Base-by-base conservation (phyloP, 2,329 filamentous ascomycete species). In the Aspergillus hiratsukae region DNA sequence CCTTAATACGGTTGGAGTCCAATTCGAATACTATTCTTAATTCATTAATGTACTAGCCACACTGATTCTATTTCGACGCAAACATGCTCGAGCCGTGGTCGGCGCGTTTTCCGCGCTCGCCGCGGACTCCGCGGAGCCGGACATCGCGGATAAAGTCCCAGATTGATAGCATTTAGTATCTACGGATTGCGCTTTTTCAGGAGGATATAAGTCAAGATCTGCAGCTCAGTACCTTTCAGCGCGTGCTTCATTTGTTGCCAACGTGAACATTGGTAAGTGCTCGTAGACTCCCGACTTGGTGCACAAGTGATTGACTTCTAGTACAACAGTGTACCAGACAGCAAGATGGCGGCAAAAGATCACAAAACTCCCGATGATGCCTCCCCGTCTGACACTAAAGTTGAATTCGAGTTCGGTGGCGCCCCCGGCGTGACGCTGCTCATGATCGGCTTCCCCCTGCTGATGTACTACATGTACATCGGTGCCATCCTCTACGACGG, bases 391-490 rank as follows among this genome's bases (percentile, higher is more conserved):
- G 31, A 51, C 27, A 23, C 51, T 9, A 51, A 57, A 5, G 23
- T 21, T 0, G 50, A 53, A 19, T 68, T 81, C 62, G 94, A 99
- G 71, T 99, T 97, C 69, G 93, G 93, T 58, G 94, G 94, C 53
- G 85, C 90, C 2, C 71, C 83, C 4, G 93, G 93, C 50, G 87
- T 91, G 48, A 76, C 81, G 8, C 79, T 83, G 61, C 88, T 97
- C 81, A 97, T 97, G 90, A 80, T 90, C 60, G 85, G 88, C 48
- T 99, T 97, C 75, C 94, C 94, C 11, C 58, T 87, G 27, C 81
- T 97, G 64, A 97, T 97, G 93, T 97, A 90, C 83, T 97, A 97
- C 78, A 96, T 97, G 92, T 97, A 91, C 90, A 87, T 96, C 71
- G 94, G 94, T 41, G 89, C 93, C 11, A 91, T 87, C 29, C 95